A percentile compares a stretch with the other conserved stretches of the same genome.
phyloP scores from a whole-genome alignment of 106 monocot genomes.

The Amphibolis antarctica region DNA sequence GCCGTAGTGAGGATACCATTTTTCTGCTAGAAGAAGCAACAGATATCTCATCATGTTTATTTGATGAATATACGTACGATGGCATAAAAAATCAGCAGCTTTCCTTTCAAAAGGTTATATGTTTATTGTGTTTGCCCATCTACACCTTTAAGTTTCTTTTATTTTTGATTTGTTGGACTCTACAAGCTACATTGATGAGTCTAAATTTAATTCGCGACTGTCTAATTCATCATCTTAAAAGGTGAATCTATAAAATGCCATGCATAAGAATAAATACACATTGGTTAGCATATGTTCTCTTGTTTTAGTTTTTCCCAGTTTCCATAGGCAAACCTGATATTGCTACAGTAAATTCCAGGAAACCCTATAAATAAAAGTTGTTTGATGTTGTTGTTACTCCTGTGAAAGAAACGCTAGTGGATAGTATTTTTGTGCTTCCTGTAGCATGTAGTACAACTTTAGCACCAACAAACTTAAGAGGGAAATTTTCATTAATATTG shows the following conservation, averaged over 20 bases:
- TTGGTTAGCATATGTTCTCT: too few species aligned
- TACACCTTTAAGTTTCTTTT: not conserved
- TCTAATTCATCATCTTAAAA: not conserved
- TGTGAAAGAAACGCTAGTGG: too few species aligned
- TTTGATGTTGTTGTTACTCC: too few species aligned
- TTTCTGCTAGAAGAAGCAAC: conserved; percentile 14
- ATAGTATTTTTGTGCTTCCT: too few species aligned
- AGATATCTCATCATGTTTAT: conserved; percentile 7
- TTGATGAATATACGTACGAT: conserved; percentile 9
- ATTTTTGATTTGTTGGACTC: not conserved
- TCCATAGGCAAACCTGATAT: too few species aligned
- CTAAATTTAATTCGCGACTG: not conserved
- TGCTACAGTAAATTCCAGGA: too few species aligned
- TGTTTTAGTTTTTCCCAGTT: too few species aligned
- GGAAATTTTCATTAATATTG: too few species aligned
- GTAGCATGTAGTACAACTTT: too few species aligned
- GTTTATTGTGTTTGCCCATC: not conserved
- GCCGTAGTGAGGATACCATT: conserved; percentile 33
- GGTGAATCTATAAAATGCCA: not conserved
- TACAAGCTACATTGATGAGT: not conserved
- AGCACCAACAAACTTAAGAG: too few species aligned
- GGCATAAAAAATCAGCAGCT: not conserved
- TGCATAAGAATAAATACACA: not conserved
- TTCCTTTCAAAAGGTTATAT: conserved; percentile 13
- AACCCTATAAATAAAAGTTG: too few species aligned